Evolutionary conservation across 1,139 yeast genomes (phyloP).

Genomic region (Protomyces arabidopsidicola): DNA sequence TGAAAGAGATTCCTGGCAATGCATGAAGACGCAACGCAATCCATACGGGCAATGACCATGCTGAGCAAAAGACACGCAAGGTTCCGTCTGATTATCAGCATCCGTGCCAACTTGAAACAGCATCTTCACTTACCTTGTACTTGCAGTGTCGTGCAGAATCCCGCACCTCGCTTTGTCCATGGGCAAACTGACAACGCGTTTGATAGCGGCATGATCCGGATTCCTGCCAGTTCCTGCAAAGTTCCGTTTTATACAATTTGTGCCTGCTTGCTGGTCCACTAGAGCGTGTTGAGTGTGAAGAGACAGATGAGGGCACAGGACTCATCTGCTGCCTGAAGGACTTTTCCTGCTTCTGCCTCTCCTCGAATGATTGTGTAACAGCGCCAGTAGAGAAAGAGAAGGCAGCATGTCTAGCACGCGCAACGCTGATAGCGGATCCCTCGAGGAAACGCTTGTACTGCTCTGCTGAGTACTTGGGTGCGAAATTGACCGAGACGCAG

Average conservation of each 20-base stretch:
- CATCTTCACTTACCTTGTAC: not conserved
- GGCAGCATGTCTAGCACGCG: not conserved
- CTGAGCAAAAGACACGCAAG: conserved; percentile 17
- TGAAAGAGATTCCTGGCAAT: not conserved
- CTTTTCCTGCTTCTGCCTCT: not conserved
- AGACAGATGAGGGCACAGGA: not conserved
- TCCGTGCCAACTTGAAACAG: not conserved
- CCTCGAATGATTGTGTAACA: not conserved
- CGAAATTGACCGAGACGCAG: not conserved
- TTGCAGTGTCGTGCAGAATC: conserved; percentile 11
- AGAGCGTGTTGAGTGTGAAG: not conserved
- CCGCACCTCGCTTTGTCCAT: conserved; percentile 20
- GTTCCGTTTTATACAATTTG: conserved; percentile 26
- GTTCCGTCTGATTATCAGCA: conserved; percentile 27
- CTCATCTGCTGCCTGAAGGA: not conserved
- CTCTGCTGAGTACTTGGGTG: not conserved
- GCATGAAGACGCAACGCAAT: conserved; percentile 28
- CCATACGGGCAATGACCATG: conserved; percentile 27
- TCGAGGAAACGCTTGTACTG: not conserved
- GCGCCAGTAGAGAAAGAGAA: not conserved
- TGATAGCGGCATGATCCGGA: conserved; percentile 27
- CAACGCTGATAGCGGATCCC: not conserved
- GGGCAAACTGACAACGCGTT: conserved; percentile 28
- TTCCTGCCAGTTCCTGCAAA: conserved; percentile 26
- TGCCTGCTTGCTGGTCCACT: not conserved